These are phyloP conservation scores for Colletotrichum spaethianum DNA, from an alignment of 2,329 filamentous ascomycete species.

Conservation along the genomic window DNA sequence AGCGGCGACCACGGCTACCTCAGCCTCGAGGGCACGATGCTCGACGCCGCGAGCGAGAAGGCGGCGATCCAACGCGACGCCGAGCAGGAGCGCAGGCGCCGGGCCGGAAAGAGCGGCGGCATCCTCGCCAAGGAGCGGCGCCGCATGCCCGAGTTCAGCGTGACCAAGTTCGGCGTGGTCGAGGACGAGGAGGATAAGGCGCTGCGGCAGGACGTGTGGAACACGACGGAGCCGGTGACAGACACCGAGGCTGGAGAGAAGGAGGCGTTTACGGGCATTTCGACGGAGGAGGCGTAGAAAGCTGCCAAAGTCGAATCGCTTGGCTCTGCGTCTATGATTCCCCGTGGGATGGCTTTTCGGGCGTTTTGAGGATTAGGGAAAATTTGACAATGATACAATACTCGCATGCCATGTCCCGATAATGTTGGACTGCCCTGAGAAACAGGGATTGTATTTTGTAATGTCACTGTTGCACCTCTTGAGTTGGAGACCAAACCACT, in stretches of 20 bases:
- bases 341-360: conserved; percentile 21
- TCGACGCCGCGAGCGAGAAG: conserved; percentile 77
- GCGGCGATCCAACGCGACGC: conserved; percentile 63
- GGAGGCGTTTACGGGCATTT: conserved; percentile 36
- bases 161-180: conserved; percentile 68
- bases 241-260: conserved; percentile 19
- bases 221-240: conserved; percentile 38
- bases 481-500: neutral
- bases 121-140: conserved; percentile 49
- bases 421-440: neutral
- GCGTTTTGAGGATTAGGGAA: conserved; percentile 39
- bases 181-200: conserved; percentile 59
- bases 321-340: conserved; percentile 21
- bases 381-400: conserved; percentile 36
- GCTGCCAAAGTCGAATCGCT: neutral
- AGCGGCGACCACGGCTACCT: conserved; percentile 84
- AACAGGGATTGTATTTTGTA: conserved; percentile 1
- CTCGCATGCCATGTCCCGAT: conserved; percentile 12
- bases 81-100: conserved; percentile 62
- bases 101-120: conserved; percentile 42
- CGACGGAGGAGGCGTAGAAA: conserved; percentile 34
- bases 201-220: conserved; percentile 41
- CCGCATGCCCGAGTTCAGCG: conserved; percentile 67
- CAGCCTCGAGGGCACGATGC: conserved; percentile 90
- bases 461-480: neutral